Conservation (phyloP, 1,284 basidiomycete species). For the Fomitiporia mediterranea region DNA sequence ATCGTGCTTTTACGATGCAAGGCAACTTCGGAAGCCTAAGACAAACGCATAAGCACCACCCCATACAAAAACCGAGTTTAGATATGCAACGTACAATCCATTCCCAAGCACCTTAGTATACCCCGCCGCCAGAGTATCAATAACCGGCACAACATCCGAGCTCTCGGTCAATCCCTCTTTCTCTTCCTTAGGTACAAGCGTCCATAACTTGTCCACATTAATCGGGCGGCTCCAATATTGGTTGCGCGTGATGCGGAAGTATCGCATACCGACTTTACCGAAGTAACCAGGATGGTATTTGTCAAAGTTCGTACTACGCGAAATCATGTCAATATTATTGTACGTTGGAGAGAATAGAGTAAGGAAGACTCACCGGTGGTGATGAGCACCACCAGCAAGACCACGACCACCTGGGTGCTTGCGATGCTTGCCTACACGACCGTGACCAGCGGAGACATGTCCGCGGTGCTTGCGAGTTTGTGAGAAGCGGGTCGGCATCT, state of each 20-base stretch:
- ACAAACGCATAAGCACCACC: not conserved
- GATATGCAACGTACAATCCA: slow-evolving; percentile 55
- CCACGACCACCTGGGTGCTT: slow-evolving; percentile 99
- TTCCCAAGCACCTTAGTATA: slow-evolving; percentile 93
- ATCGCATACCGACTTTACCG: slow-evolving; percentile 99
- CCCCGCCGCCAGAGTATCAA: slow-evolving; percentile 82
- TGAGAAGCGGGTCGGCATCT: slow-evolving; percentile 90
- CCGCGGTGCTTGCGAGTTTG: slow-evolving; percentile 99
- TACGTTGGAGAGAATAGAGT: not conserved
- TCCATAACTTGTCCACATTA: slow-evolving; percentile 95
- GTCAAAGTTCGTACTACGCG: slow-evolving; percentile 75
- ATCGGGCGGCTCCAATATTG: slow-evolving; percentile 88
- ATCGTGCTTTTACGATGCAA: slow-evolving; percentile 95
- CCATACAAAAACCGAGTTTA: not conserved
- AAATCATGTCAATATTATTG: not conserved
- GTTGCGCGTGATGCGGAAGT: slow-evolving; percentile 95
- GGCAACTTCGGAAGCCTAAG: slow-evolving; percentile 73
- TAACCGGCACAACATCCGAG: slow-evolving; percentile 83
- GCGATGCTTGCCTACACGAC: slow-evolving; percentile 99
- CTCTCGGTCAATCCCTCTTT: slow-evolving; percentile 65
- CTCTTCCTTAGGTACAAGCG: slow-evolving; percentile 72
- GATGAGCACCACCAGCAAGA: slow-evolving; percentile 99
- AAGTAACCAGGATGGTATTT: slow-evolving; percentile 99
- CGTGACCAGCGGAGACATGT: slow-evolving; percentile 98
- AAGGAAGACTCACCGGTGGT: slow-evolving; percentile 77